phyloP scores from a whole-genome alignment of 1,139 yeast species.

The Arxiozyma slooffiae region DNA sequence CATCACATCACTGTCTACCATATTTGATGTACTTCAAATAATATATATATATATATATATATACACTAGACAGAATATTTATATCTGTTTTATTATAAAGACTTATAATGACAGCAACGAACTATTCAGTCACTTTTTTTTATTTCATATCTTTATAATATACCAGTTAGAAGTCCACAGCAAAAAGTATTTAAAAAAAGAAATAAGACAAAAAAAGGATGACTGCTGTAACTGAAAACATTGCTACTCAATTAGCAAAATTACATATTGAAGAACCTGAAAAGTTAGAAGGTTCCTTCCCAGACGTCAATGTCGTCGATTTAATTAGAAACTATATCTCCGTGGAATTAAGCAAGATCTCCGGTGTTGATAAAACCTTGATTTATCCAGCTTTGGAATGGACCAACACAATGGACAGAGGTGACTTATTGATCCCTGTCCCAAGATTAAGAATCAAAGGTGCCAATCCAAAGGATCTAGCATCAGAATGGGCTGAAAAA shows the following conservation, averaged over 20 bases:
- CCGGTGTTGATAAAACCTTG: conserved; percentile 58
- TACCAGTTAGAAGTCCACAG: no score
- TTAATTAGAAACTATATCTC: conserved; percentile 72
- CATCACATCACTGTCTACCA: neutral
- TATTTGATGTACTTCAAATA: no score
- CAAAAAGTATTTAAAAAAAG: no score
- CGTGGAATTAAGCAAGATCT: conserved; percentile 59
- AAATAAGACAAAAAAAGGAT: no score
- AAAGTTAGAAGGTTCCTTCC: conserved; percentile 19
- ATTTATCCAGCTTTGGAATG: conserved; percentile 85
- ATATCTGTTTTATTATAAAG: no score
- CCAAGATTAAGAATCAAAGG: conserved; percentile 92
- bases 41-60: no score
- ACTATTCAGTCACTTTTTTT: no score
- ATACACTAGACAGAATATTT: no score
- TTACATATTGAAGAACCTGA: conserved; percentile 20
- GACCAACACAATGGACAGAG: conserved; percentile 78
- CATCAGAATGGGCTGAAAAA: conserved; percentile 67
- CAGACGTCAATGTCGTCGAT: conserved; percentile 25
- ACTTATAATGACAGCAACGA: no score
- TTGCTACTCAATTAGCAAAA: conserved; percentile 14
- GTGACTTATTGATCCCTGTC: conserved; percentile 84
- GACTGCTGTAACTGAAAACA: conserved; percentile 10
- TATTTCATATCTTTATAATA: no score
- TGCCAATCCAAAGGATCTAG: conserved; percentile 71